Evolutionary conservation across 169 alveolate species (phyloP), one percentile per base, ranked within the genome.

Genomic region (Babesia divergens): DNA sequence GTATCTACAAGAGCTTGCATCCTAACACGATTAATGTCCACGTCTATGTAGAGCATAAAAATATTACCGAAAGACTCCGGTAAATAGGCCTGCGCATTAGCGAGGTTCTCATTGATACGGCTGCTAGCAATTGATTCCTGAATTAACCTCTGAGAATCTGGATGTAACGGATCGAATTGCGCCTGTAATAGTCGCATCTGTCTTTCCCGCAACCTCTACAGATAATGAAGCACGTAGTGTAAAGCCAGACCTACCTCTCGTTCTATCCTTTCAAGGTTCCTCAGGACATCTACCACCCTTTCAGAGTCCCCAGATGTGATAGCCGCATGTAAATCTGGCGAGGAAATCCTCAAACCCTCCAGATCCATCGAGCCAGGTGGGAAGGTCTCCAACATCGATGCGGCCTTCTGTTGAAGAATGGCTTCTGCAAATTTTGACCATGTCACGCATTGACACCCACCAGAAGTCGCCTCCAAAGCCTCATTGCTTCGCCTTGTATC

Each of bases 1-100:
- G 97, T 93, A 82, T 97, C 99, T 14, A 97, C 98, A 52, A 97
- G 91, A 14, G 99, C 99, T 50, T 91, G 85, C 26, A 94, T 75
- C 32, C 86, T 91, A 3, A 89, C 90, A 24, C 94, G 92, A 86
- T 96, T 96, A 40, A 97, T 89, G 60, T 90, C 94, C 28, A 90
- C 87, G 49, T 91, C 91, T 50, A 97, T 89, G 84, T 91, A 96
- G 47, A 97, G 89, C 99, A 96, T 95, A 62, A 81, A 83, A 11
- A 94, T 94, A 24, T 80, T 83, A 47, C 88, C 89, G 37, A 72
- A 72, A 26, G 90, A 81, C 55, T 89, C 93, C 22, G 92, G 92
- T 42, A 91, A 56, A 67, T 74, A 87, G 47, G 92, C 93, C 58
- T 82, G 89, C 0, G 96, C 96, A 54, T 84, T 55, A 26, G 74